Base-by-base conservation (phyloP, 2,329 filamentous ascomycete genomes). In the Xylaria sp. region DNA sequence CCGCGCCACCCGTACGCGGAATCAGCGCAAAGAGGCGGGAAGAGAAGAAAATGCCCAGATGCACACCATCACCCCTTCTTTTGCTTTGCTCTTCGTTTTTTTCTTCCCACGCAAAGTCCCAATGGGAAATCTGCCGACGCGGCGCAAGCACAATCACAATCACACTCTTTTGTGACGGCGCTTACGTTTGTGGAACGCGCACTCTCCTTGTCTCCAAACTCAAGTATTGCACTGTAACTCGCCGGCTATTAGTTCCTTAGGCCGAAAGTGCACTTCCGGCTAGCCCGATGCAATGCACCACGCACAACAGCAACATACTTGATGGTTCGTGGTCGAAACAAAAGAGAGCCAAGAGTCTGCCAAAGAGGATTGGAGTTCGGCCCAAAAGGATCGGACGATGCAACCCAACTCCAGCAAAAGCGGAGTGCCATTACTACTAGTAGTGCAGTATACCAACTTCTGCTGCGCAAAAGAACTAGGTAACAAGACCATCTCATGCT, bases 91-190 rank as follows among this genome's bases (percentile, higher is more conserved):
- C 46, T 52, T 44, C 25, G 54, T 28, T 10, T 13, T 32, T 51
- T 37, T 57, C n/a, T 54, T 37, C 50, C 41, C 6, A 25, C 41
- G 28, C 34, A 4, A 55, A 39, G 46, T 63, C 56, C 68, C 64
- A 70, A 70, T 71, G 57, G 65, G 61, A 73, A 9, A 73, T 70
- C 69, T 71, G 71, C 69, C 71, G 66, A 71, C 41, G 54, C 61
- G 44, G 66, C 63, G 69, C 66, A 66, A 58, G 52, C 63, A 65
- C 66, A 69, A 44, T 69, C 69, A 68, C 69, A 69, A 64, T 71
- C 63, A 69, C 66, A 66, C 41, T 63, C 34, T 62, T 37, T 58
- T 32, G 48, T 50, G 52, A 60, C 41, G 55, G 57, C 59, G 65
- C 65, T 68, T 68, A 65, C 58, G 50, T 48, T 48, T 37, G 56